Evolutionary conservation across 2,329 filamentous ascomycete species (phyloP).

Genomic region (Aspergillus felis): DNA sequence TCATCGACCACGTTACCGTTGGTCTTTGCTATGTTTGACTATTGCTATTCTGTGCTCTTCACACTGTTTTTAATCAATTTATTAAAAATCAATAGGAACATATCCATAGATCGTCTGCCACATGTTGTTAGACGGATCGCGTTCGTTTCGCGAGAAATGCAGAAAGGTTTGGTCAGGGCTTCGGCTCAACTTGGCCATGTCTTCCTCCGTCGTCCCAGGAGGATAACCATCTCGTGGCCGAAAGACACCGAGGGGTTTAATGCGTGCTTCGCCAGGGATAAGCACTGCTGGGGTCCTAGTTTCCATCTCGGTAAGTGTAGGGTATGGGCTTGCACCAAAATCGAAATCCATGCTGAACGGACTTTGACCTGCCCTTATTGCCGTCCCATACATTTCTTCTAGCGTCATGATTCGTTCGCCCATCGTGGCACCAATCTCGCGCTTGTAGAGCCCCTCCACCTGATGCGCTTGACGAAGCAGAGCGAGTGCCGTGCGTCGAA

Average conservation of each 20-base stretch:
- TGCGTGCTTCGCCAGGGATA: conserved; percentile 19
- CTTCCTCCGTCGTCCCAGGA: conserved; percentile 4
- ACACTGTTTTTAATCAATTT: too few species aligned
- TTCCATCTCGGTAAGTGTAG: background rate
- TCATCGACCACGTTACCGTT: too few species aligned
- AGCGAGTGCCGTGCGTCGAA: conserved; percentile 26
- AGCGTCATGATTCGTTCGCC: conserved; percentile 25
- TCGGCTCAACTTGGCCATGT: conserved; percentile 19
- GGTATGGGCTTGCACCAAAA: background rate
- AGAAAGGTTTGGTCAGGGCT: conserved; percentile 18
- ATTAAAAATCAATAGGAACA: conserved; percentile 13
- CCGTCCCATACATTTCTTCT: conserved; percentile 23
- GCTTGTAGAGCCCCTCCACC: conserved; percentile 27
- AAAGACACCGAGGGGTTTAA: conserved; percentile 23
- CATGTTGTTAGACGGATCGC: conserved; percentile 7
- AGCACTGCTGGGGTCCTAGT: background rate
- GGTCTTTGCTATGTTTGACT: too few species aligned
- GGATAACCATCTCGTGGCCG: conserved; percentile 6
- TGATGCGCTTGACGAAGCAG: conserved; percentile 21
- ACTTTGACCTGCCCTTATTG: background rate
- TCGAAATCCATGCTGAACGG: background rate
- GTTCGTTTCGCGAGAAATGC: conserved; percentile 19
- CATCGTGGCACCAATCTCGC: conserved; percentile 2
- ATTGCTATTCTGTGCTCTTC: too few species aligned
- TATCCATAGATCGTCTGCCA: conserved; percentile 22